Base-by-base conservation (phyloP, 208 protist species). In the Sergeia podlipaevii region DNA sequence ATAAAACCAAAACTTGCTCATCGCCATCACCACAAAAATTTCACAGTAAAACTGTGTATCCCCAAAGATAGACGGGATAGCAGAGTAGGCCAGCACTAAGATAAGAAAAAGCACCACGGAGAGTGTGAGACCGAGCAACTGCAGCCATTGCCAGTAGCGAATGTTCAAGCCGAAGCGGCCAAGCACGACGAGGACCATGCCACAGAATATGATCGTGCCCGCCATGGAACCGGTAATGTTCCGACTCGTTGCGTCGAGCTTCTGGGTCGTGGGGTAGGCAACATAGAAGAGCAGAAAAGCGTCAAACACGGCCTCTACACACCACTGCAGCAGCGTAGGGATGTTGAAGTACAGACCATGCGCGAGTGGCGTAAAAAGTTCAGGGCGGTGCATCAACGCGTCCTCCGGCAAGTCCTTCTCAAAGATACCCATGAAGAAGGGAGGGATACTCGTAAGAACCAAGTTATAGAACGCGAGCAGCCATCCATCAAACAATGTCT, bases 391-490 rank as follows among this genome's bases (percentile, higher is more conserved):
- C 56, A 85, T 27, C 47, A 95, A 39, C 13, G 65, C 76, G 3
- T 75, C 85, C 49, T 91, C 83, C 4, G 73, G 60, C n/a, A 97
- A 61, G 58, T 97, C 92, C 79, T 92, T 91, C 15, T 97, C 92
- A 60, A 95, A 95, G 30, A 97, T 93, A 1, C 89, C 92, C 70
- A 86, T 78, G 43, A 96, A 84, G 30, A 96, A 87, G 13, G 92
- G 89, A 34, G 85, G 85, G 29, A 95, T 75, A 29, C 81, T 88
- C 3, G 89, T 96, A 39, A 96, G 77, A 11, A 87, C 49, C 15
- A 96, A 48, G 54, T 97, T 97, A 73, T 88, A 97, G 55, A 94
- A 85, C 7, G 76, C 78, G 10, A 96, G 61, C 39, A 97, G 44
- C 89, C 88, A 97, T 4, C 85, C 81, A 55, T 96, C 79, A 61